Conservation (phyloP, 441 rosid species). For the Arabidopsis lyrata region DNA sequence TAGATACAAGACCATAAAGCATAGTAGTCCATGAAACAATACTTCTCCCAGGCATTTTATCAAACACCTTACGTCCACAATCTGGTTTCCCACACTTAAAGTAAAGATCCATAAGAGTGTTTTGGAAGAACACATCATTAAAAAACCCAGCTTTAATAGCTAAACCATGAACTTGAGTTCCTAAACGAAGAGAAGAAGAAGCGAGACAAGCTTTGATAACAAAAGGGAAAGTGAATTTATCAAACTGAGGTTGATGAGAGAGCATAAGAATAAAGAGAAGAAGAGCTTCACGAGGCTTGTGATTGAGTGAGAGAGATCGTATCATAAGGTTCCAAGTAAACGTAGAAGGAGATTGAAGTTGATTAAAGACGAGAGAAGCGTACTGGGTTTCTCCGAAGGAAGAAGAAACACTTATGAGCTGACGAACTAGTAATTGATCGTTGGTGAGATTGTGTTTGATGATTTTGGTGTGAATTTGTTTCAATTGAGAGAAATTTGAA, state of each 20-base stretch:
- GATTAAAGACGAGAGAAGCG: conserved; percentile 63
- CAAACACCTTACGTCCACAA: conserved; percentile 59
- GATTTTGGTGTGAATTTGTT: conserved; percentile 62
- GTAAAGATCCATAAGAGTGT: conserved; percentile 68
- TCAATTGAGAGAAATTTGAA: conserved; percentile 58
- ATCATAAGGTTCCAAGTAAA: conserved; percentile 83
- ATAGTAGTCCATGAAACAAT: conserved; percentile 65
- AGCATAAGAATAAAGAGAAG: conserved; percentile 64
- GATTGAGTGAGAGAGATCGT: conserved; percentile 53
- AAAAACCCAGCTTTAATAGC: conserved; percentile 63
- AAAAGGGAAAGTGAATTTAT: conserved; percentile 79
- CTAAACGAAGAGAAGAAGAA: conserved; percentile 48
- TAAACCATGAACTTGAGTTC: conserved; percentile 61
- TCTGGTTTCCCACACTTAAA: conserved; percentile 56
- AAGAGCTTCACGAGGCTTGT: conserved; percentile 55
- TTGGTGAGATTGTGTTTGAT: conserved; percentile 54
- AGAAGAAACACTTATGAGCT: conserved; percentile 58
- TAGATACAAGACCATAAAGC: conserved; percentile 57
- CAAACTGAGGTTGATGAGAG: conserved; percentile 50
- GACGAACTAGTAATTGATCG: conserved; percentile 65
- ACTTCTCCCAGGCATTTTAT: conserved; percentile 52
- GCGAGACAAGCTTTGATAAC: conserved; percentile 65
- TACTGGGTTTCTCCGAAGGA: conserved; percentile 52
- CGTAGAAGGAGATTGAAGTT: conserved; percentile 46
- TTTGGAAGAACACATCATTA: conserved; percentile 57